Evolutionary conservation across 257 asterid genomes (phyloP).

Genomic region (Haberlea rhodopensis): DNA sequence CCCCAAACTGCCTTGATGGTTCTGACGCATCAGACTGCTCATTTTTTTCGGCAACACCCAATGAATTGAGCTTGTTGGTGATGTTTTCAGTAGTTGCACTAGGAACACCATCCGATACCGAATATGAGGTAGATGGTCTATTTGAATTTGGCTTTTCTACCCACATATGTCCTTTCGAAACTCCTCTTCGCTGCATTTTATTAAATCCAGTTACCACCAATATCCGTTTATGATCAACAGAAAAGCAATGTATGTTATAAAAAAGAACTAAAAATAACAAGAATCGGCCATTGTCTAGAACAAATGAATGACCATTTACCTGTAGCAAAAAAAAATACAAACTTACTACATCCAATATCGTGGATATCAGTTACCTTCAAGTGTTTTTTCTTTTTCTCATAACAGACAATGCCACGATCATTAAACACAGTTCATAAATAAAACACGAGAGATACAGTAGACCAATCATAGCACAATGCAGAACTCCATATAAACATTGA

Average conservation of each 20-base stretch:
- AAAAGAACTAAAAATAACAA: not conserved
- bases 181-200: conserved; percentile 52
- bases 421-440: too few relatives aligned
- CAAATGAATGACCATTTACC: too few relatives aligned
- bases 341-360: not conserved
- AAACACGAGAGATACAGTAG: not conserved
- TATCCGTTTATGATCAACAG: not conserved
- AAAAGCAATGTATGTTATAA: not conserved
- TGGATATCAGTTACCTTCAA: too few relatives aligned
- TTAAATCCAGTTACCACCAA: conserved; percentile 15
- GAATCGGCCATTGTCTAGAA: not conserved
- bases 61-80: conserved; percentile 34
- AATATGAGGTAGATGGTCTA: conserved; percentile 29
- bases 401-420: too few relatives aligned
- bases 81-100: conserved; percentile 42
- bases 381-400: too few relatives aligned
- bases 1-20: conserved; percentile 40
- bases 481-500: too few relatives aligned
- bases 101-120: conserved; percentile 35
- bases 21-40: conserved; percentile 39
- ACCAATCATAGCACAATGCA: too few relatives aligned
- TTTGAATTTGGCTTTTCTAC: conserved; percentile 41
- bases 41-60: conserved; percentile 50
- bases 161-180: conserved; percentile 46
- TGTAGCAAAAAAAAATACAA: not conserved